A percentile compares a stretch with the other conserved stretches of the same genome.
Conservation (phyloP, 164 flowering plant genomes). For the Echeveria elegans region DNA sequence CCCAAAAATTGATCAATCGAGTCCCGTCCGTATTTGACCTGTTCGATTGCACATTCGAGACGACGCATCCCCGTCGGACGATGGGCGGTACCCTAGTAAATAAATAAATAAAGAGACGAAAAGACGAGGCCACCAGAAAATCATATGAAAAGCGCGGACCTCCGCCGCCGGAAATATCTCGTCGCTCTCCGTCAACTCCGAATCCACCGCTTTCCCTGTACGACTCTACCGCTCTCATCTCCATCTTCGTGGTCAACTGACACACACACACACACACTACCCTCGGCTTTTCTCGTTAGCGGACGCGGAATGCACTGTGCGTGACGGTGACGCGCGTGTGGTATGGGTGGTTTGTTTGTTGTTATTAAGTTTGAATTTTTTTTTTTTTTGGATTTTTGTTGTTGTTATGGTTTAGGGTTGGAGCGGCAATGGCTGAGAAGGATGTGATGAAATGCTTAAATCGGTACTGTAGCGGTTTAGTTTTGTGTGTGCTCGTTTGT, state of each 20-base stretch:
- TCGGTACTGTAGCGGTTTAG: slow-evolving; percentile 49
- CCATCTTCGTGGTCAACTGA: too few species aligned
- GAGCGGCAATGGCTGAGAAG: background rate
- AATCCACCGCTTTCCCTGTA: background rate
- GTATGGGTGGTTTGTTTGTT: background rate
- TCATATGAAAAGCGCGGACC: background rate
- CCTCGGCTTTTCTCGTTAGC: background rate
- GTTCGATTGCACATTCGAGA: too few species aligned
- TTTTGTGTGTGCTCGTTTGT: slow-evolving; percentile 32
- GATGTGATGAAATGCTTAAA: slow-evolving; percentile 50
- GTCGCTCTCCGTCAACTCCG: background rate
- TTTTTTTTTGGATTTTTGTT: too few species aligned
- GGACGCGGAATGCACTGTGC: background rate
- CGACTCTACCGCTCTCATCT: too few species aligned
- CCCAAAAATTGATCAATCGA: too few species aligned
- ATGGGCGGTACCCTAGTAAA: too few species aligned
- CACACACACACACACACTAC: background rate
- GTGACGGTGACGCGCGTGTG: background rate
- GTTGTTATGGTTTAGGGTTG: background rate
- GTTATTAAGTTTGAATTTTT: background rate
- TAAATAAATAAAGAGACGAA: background rate
- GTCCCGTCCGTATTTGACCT: too few species aligned
- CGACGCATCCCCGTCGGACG: too few species aligned
- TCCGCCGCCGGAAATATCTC: background rate
- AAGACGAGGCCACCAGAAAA: background rate